phyloP scores from a whole-genome alignment of 805 yeast genomes.

The Hanseniaspora hatyaiensis region DNA sequence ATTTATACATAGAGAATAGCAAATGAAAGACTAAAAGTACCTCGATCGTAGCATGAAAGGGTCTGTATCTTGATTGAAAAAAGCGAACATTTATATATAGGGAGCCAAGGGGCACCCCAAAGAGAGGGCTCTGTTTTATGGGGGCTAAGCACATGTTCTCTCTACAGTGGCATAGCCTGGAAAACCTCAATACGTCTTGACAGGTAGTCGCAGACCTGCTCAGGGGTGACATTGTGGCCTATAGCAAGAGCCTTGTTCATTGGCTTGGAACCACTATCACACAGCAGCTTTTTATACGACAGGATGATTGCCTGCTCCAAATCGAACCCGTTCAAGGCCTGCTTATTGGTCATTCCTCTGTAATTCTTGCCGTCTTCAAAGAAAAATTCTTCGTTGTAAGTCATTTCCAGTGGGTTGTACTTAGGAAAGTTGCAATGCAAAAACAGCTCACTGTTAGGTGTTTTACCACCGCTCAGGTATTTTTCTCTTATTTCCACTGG shows the following conservation, averaged over 20 bases:
- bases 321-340: neutral
- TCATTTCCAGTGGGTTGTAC: conserved; percentile 28
- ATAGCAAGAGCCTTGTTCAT: neutral
- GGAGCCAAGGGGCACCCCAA: no score
- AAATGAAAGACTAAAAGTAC: no score
- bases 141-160: no score
- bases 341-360: neutral
- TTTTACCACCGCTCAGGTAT: conserved; percentile 13
- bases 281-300: neutral
- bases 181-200: neutral
- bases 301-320: conserved; percentile 13
- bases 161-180: neutral
- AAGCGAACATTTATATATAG: no score
- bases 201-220: neutral
- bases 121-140: no score
- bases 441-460: conserved; percentile 25
- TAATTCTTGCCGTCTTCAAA: conserved; percentile 18
- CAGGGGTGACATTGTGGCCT: neutral
- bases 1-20: no score
- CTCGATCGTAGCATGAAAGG: no score
- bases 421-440: conserved; percentile 34
- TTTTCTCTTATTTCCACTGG: conserved; percentile 8
- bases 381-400: conserved; percentile 20
- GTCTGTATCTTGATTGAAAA: no score
- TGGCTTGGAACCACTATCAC: neutral